These are phyloP conservation scores for Phyllosticta citrichinensis DNA, from an alignment of 2,329 filamentous ascomycete species.

Conservation along the genomic window DNA sequence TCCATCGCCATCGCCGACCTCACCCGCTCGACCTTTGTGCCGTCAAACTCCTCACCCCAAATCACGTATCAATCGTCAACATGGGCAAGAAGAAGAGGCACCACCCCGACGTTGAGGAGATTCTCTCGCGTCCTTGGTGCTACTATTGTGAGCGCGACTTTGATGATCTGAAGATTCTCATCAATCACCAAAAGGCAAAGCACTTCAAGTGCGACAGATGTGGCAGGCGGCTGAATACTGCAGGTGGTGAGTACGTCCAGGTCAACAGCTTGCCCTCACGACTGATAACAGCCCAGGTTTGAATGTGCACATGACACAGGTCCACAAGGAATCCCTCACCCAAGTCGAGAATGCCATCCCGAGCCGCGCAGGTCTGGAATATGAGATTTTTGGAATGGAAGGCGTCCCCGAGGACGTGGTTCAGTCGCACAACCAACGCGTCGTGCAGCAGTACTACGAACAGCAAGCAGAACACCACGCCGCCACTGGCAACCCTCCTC, in stretches of 20 bases:
- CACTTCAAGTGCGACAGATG: slow-evolving; percentile 97
- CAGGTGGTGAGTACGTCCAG: slow-evolving; percentile 58
- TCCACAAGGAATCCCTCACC: slow-evolving; percentile 86
- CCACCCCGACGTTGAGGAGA: slow-evolving; percentile 77
- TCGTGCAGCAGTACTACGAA: slow-evolving; percentile 77
- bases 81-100: slow-evolving; percentile 90
- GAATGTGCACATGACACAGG: slow-evolving; percentile 94
- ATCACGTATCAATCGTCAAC: slow-evolving; percentile 1
- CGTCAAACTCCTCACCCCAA: neutral
- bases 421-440: slow-evolving; percentile 74
- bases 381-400: slow-evolving; percentile 98
- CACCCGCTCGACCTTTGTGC: neutral
- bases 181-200: slow-evolving; percentile 97
- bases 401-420: slow-evolving; percentile 82
- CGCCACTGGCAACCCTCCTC: slow-evolving; percentile 72
- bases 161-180: slow-evolving; percentile 91
- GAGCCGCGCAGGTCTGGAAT: slow-evolving; percentile 73
- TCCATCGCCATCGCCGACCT: neutral
- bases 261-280: neutral
- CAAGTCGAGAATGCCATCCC: slow-evolving; percentile 87
- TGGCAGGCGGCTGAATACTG: slow-evolving; percentile 79
- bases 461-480: slow-evolving; percentile 73
- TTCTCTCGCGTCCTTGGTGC: slow-evolving; percentile 84
- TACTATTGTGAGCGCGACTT: slow-evolving; percentile 99
- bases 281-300: slow-evolving; percentile 51